Percentiles rank a stretch among this genome's conserved stretches.
phyloP scores from a whole-genome alignment of 164 flowering plant species.

The Platanus orientalis region DNA sequence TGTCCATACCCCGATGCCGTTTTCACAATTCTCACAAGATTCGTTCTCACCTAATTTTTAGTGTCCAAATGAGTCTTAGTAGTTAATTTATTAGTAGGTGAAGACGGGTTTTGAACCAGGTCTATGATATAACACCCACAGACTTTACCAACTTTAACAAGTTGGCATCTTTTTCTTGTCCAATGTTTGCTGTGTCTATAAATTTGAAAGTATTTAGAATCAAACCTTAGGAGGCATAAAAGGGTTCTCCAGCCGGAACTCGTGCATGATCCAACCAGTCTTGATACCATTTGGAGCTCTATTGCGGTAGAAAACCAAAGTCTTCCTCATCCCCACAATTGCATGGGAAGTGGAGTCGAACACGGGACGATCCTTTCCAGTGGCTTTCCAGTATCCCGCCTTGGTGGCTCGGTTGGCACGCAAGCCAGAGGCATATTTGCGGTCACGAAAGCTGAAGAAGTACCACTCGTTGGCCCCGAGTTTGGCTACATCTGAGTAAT shows the following conservation, averaged over 20 bases:
- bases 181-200: too few species aligned
- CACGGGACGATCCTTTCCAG: conserved; percentile 74
- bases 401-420: conserved; percentile 71
- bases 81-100: too few species aligned
- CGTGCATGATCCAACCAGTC: conserved; percentile 92
- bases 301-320: conserved; percentile 66
- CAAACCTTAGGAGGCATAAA: conserved; percentile 66
- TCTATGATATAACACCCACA: too few species aligned
- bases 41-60: too few species aligned
- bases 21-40: too few species aligned
- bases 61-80: too few species aligned
- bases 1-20: too few species aligned
- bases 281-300: conserved; percentile 83
- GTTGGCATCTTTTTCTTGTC: too few species aligned
- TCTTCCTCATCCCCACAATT: conserved; percentile 79
- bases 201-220: too few species aligned
- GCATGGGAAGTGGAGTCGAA: conserved; percentile 38
- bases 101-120: too few species aligned
- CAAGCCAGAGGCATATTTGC: conserved; percentile 75
- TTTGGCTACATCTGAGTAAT: conserved; percentile 81
- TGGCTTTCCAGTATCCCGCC: conserved; percentile 86
- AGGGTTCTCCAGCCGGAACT: conserved; percentile 71
- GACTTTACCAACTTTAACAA: too few species aligned
- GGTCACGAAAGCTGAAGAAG: conserved; percentile 85
- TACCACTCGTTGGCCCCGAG: conserved; percentile 83